Conservation (phyloP, 306 rosid genomes). For the Casuarina glauca region DNA sequence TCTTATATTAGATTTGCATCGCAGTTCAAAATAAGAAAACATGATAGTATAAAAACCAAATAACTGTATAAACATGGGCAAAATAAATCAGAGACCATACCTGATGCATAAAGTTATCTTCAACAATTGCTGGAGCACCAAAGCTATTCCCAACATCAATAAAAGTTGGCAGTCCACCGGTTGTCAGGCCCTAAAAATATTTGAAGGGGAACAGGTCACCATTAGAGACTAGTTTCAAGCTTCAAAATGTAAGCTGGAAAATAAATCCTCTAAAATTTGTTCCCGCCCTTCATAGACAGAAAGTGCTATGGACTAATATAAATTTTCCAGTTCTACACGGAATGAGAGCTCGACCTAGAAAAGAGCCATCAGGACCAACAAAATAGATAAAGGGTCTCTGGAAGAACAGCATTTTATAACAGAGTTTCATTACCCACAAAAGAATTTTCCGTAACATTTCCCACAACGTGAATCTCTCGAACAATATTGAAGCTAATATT, state of each 20-base stretch:
- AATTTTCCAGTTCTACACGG: background rate
- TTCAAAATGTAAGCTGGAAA: background rate
- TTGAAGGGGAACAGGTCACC: background rate
- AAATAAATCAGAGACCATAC: conserved; percentile 27
- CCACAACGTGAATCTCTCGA: background rate
- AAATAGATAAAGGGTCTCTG: background rate
- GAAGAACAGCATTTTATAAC: background rate
- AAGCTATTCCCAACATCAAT: conserved; percentile 97
- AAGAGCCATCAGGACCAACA: background rate
- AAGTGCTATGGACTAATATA: background rate
- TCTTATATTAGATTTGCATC: conserved; percentile 16
- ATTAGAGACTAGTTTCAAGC: background rate
- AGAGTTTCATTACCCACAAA: background rate
- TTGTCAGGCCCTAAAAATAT: conserved; percentile 72
- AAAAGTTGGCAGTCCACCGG: conserved; percentile 98
- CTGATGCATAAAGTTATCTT: conserved; percentile 81
- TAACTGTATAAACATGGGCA: conserved; percentile 3
- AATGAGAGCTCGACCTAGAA: background rate
- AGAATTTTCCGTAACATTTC: background rate
- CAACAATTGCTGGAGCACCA: conserved; percentile 88
- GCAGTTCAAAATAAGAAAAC: conserved; percentile 1
- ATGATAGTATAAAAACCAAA: conserved; percentile 2
- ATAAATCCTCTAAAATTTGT: conserved; percentile 8
- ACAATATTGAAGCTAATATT: background rate
- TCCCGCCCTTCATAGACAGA: background rate